Conservation (phyloP, 2,329 filamentous ascomycete genomes). For the Cladosporium phlei region DNA sequence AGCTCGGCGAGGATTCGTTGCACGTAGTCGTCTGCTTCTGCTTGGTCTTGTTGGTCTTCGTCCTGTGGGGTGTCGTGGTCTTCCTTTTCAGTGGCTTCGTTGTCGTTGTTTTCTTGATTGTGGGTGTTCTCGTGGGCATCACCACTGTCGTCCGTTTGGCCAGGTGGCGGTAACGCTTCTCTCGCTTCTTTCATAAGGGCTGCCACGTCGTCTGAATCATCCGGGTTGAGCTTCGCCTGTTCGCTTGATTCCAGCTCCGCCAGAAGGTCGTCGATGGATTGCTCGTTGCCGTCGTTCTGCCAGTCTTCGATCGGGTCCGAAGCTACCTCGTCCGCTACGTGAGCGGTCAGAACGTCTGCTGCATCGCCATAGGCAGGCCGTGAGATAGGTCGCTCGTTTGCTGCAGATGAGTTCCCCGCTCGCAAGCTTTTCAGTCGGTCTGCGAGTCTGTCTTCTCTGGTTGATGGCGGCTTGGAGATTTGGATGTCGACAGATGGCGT, state of each 20-base stretch:
- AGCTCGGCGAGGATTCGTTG: conserved; percentile 44
- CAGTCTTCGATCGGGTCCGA: conserved; percentile 23
- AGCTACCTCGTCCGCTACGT: conserved; percentile 20
- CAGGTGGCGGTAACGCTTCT: conserved; percentile 33
- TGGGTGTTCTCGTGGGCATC: conserved; percentile 20
- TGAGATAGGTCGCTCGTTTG: neutral
- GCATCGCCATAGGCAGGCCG: neutral
- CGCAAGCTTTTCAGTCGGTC: conserved; percentile 30
- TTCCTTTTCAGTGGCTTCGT: neutral
- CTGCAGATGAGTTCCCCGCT: conserved; percentile 10
- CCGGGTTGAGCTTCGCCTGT: conserved; percentile 37
- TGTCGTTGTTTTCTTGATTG: neutral
- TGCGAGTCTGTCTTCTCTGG: conserved; percentile 29
- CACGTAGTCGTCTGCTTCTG: conserved; percentile 45
- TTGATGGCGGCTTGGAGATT: conserved; percentile 18
- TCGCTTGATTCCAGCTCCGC: conserved; percentile 37
- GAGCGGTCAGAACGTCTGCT: conserved; percentile 17
- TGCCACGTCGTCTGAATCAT: conserved; percentile 40
- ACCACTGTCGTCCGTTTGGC: conserved; percentile 16
- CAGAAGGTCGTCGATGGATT: conserved; percentile 44
- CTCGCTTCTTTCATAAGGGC: conserved; percentile 39
- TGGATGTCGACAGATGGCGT: conserved; percentile 21
- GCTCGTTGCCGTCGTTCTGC: conserved; percentile 38
- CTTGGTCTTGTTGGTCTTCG: conserved; percentile 30
- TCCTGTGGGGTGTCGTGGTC: conserved; percentile 15